Percentiles rank a stretch among this genome's conserved stretches.
These are phyloP conservation scores for Cyberlindnera subsufficiens DNA, from an alignment of 805 yeast genomes.

Conservation along the genomic window DNA sequence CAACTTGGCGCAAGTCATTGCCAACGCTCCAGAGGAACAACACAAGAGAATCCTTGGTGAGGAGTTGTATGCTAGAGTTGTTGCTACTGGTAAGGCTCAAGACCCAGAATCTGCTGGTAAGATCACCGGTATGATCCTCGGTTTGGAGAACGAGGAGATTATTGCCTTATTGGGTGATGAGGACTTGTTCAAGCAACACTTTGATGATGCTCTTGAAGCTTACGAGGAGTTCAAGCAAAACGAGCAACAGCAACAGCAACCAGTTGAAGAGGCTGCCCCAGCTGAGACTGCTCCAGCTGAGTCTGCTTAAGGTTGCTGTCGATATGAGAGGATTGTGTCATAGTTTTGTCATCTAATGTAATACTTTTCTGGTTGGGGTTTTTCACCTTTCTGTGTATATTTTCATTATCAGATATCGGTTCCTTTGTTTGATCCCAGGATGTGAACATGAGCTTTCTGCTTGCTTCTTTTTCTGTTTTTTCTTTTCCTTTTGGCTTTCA, in stretches of 20 bases:
- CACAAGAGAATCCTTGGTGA: conserved; percentile 98
- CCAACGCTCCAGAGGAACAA: conserved; percentile 74
- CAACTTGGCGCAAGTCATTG: conserved; percentile 52
- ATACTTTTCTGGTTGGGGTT: background rate
- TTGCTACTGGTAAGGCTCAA: conserved; percentile 77
- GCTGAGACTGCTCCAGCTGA: conserved; percentile 13
- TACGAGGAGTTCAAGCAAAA: conserved; percentile 77
- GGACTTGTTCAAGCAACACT: conserved; percentile 81
- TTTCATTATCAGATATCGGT: background rate
- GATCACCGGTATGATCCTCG: conserved; percentile 98
- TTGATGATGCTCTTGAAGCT: conserved; percentile 91
- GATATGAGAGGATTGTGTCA: background rate
- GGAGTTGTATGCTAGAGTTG: conserved; percentile 90
- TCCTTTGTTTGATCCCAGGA: background rate
- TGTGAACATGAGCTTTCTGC: background rate
- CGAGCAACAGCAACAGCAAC: conserved; percentile 9
- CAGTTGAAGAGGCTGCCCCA: conserved; percentile 11
- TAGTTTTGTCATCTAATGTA: background rate
- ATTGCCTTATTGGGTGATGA: conserved; percentile 86
- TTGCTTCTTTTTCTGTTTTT: background rate
- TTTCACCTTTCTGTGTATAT: background rate
- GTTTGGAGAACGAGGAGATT: conserved; percentile 88
- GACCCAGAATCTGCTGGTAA: conserved; percentile 96
- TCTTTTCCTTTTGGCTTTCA: background rate
- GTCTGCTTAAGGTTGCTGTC: conserved; percentile 7